These are phyloP conservation scores for Camelina neglecta DNA, from an alignment of 345 rosid species.

Conservation along the genomic window DNA sequence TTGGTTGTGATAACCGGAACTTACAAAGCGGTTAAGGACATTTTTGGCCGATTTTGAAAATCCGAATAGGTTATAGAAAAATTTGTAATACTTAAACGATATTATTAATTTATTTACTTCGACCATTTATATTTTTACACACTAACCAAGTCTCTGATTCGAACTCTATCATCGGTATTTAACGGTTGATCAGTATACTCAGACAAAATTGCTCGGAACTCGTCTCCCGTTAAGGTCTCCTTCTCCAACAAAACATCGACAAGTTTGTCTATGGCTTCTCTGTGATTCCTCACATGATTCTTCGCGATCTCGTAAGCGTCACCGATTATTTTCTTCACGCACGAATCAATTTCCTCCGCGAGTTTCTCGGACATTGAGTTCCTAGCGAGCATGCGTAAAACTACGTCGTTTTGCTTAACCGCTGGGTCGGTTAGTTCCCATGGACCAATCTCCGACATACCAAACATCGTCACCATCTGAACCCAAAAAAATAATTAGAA, in stretches of 20 bases:
- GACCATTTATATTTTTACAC: background rate
- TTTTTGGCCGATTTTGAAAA: constrained; percentile 38
- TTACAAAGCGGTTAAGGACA: constrained; percentile 52
- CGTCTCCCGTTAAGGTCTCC: constrained; percentile 71
- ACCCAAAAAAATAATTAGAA: constrained; percentile 5
- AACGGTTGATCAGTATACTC: constrained; percentile 48
- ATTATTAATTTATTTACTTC: background rate
- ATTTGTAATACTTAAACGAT: constrained; percentile 12
- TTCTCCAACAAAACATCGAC: constrained; percentile 76
- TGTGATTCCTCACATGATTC: constrained; percentile 56
- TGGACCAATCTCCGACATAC: constrained; percentile 82
- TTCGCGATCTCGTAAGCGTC: constrained; percentile 66
- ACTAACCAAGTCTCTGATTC: constrained; percentile 48
- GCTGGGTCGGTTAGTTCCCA: constrained; percentile 67
- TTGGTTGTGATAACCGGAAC: constrained; percentile 56
- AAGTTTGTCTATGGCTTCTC: constrained; percentile 74
- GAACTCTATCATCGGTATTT: constrained; percentile 35
- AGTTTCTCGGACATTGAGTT: constrained; percentile 73
- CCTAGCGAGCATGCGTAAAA: constrained; percentile 70
- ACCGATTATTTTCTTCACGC: constrained; percentile 52
- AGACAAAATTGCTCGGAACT: constrained; percentile 63
- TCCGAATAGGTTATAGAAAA: background rate
- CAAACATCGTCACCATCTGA: constrained; percentile 81
- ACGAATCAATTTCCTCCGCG: constrained; percentile 63
- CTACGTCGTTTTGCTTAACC: constrained; percentile 56